Base-by-base conservation (phyloP, 345 rosid species). In the Euphorbia pulcherrima region DNA sequence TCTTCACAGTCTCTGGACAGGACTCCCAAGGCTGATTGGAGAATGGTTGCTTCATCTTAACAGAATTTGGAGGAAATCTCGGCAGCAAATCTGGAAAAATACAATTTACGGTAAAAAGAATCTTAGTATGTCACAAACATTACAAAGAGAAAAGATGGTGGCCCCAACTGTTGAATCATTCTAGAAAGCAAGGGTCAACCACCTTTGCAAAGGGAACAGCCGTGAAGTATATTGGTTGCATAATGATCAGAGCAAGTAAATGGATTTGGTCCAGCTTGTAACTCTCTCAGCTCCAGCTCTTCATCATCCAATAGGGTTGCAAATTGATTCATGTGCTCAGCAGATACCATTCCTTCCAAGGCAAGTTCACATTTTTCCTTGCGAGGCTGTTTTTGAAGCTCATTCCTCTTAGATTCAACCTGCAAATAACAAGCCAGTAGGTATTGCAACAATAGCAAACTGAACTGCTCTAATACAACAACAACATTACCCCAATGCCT, bases 181-280 rank as follows among this genome's bases (percentile, higher is more conserved):
- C 54, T 26, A 40, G 60, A 67, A 28, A 71, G 2, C 44, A 11
- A 70, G 30, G 35, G 62, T 8, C 60, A 76, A 68, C 85, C 69
- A 89, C 99, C 99, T 88, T 84, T 83, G 82, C 97, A 89, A 65
- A 91, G 89, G 65, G 83, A 79, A 79, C 97, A 91, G 70, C 86
- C 81, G 62, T 62, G 68, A 41, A 63, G 71, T 46, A 79, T 82
- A 67, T 80, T 81, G 54, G 86, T 64, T 72, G 85, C 65, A 81
- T 79, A 82, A 78, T 94, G 90, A 68, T 85, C 86, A 57, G 87
- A 83, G 80, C 96, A 85, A 40, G 81, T 64, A 57, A 74, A 55
- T 29, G 85, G 83, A 83, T 81, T 82, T 27, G 79, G 79, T 69
- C 92, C 87, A 56, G 88, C 86, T 71, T 74, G 92, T 69, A 81